Conservation (phyloP, 2,329 filamentous ascomycete genomes). For the Cladophialophora bantiana region DNA sequence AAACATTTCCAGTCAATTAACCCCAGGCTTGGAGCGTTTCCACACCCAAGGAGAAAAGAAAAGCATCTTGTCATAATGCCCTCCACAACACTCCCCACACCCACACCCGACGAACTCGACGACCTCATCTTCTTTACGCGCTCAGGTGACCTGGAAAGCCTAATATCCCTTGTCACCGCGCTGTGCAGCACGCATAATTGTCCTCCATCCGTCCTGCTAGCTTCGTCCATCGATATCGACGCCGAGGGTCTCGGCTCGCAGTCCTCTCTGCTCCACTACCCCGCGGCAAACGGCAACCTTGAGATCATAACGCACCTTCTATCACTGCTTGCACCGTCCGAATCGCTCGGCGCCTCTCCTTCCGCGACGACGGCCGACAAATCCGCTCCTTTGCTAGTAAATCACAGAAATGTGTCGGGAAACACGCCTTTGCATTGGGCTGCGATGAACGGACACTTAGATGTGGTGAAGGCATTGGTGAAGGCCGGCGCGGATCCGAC, state of each 20-base stretch:
- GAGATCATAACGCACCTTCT: constrained; percentile 60
- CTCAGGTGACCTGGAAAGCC: constrained; percentile 74
- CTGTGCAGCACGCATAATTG: constrained; percentile 69
- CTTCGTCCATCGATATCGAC: constrained; percentile 73
- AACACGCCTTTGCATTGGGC: constrained; percentile 97
- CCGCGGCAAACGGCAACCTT: constrained; percentile 84
- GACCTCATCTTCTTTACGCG: constrained; percentile 90
- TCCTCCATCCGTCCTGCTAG: constrained; percentile 68
- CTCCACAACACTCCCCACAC: constrained; percentile 18
- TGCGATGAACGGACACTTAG: constrained; percentile 84
- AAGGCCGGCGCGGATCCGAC: constrained; percentile 78
- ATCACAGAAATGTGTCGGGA: constrained; percentile 75
- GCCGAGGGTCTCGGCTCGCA: constrained; percentile 64
- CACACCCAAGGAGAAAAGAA: too few relatives aligned
- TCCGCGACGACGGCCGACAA: constrained; percentile 44
- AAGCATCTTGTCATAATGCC: constrained; percentile 4
- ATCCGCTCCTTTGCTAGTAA: constrained; percentile 42
- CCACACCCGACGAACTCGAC: constrained; percentile 61
- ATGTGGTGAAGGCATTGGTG: constrained; percentile 78
- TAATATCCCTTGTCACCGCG: constrained; percentile 65
- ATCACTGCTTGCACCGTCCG: constrained; percentile 25
- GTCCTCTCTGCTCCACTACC: constrained; percentile 76
- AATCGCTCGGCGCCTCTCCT: constrained; percentile 3
- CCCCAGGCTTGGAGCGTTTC: background rate
- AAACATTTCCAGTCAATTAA: constrained; percentile 1